Evolutionary conservation across 2,329 filamentous ascomycete species (phyloP).

Genomic region (Helotiales sp.): DNA sequence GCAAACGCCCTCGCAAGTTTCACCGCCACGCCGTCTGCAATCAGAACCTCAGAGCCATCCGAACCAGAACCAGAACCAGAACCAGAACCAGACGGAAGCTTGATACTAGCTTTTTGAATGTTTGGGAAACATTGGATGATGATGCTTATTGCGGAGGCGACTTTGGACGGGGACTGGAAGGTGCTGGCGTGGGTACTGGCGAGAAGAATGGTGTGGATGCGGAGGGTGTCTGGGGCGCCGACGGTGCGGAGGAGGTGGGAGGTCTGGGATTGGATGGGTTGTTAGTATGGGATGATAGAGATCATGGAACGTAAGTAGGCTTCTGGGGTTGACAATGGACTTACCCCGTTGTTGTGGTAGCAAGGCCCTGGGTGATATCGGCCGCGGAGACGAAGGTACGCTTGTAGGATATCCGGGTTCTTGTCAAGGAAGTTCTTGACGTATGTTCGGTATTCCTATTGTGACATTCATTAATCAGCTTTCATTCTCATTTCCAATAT

Average conservation of each 20-base stretch:
- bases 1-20: constrained; percentile 4
- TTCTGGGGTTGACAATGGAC: not conserved
- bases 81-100: not conserved
- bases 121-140: constrained; percentile 9
- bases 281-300: too few species aligned
- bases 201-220: constrained; percentile 3
- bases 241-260: not conserved
- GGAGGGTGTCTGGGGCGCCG: not conserved
- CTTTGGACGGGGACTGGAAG: not conserved
- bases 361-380: not conserved
- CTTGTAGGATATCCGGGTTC: not conserved
- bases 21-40: not conserved
- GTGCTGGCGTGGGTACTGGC: not conserved
- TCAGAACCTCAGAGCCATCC: not conserved
- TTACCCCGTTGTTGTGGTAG: not conserved
- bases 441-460: not conserved
- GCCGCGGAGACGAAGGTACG: not conserved
- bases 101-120: constrained; percentile 4
- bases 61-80: too few species aligned
- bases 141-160: constrained; percentile 11
- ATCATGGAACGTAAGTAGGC: too few species aligned
- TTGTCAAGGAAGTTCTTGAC: not conserved
- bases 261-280: not conserved
- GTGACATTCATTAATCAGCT: not conserved
- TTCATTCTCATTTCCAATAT: not conserved